Base-by-base conservation (phyloP, 2,329 filamentous ascomycete genomes). In the Xylaria arbuscula region DNA sequence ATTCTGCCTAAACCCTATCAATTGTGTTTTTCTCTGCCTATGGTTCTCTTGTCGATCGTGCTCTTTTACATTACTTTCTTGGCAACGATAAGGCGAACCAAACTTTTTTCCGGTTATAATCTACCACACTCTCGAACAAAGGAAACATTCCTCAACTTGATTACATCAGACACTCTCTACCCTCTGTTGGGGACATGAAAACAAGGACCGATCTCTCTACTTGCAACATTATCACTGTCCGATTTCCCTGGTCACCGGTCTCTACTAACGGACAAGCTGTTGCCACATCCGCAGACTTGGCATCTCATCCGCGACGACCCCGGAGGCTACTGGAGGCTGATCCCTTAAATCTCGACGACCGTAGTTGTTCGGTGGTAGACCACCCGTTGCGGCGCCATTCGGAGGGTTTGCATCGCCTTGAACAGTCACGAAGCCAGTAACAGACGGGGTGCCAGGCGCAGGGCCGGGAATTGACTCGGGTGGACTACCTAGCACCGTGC, bases 261-360 rank as follows among this genome's bases (percentile, higher is more conserved):
- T 54, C 9, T 67, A 13, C 8, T 70, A 64, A 47, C 64, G 67
- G 36, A 54, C 67, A 42, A 69, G 62, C n/a, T 32, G 57, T 24
- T 67, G 61, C 69, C 67, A 65, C 6, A 45, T 55, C 55, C 57
- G 32, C 50, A 65, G 36, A 34, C 58, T 32, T 22, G 69, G 56
- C 42, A 54, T 64, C 24, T 36, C 36, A 9, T 56, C 28, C 15
- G n/a, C 5, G 36, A 42, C 8, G 15, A 45, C n/a, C n/a, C 8
- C n/a, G 3, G 54, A 50, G 24, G 3, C 58, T 15, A 24, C 36
- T 2, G 62, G 24, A 42, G 22, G 19, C 24, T 67, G 40, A 13
- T 69, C 69, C 11, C 38, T 13, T 19, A 56, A 2, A 22, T 57
- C 67, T 55, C 65, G 55, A 45, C 64, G 67, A 32, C 32, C 60